Conservation (phyloP, 176 grass and related monocot species). For the Aegilops longissima region DNA sequence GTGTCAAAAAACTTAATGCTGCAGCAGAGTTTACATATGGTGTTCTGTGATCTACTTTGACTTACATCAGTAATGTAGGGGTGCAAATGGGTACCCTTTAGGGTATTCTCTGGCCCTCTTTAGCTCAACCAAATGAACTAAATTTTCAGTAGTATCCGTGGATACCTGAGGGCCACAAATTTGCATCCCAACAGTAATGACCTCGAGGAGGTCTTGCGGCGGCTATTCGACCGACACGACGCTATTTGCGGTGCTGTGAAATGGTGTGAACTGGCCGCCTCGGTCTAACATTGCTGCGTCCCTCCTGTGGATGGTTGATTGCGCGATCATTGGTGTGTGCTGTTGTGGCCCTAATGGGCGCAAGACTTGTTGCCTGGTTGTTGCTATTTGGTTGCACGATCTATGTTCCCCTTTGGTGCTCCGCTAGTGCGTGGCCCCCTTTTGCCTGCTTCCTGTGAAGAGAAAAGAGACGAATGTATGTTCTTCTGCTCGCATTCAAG, state of each 20-base stretch:
- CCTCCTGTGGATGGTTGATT: background rate
- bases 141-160: no score
- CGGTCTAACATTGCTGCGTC: background rate
- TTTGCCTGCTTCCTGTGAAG: background rate
- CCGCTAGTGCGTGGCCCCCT: background rate
- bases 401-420: background rate
- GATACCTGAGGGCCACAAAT: no score
- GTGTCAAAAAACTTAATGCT: background rate
- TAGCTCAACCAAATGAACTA: no score
- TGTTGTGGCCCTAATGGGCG: background rate
- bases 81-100: no score
- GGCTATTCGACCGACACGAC: no score
- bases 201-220: no score
- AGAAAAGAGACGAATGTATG: background rate
- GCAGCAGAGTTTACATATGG: background rate
- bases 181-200: no score
- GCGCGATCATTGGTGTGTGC: background rate
- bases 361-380: background rate
- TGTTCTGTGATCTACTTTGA: background rate
- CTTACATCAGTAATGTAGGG: background rate
- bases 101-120: no score
- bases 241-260: no score
- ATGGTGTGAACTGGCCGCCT: background rate
- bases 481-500: background rate
- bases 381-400: background rate